Percentiles rank a stretch among this genome's conserved stretches.
Conservation (phyloP, 2,329 filamentous ascomycete genomes). For the Talaromyces albobiverticillius region DNA sequence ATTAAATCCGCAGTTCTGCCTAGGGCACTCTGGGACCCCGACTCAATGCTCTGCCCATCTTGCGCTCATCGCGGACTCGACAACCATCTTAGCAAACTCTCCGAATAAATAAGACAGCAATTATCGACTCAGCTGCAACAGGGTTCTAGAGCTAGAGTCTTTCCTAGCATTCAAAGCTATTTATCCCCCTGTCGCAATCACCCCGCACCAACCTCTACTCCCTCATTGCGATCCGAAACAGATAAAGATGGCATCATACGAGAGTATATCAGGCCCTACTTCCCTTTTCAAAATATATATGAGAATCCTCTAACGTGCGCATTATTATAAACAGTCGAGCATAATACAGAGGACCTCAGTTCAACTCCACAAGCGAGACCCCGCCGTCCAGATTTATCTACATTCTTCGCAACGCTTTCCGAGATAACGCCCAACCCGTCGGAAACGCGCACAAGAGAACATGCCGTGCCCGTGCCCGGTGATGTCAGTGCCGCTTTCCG, state of each 20-base stretch:
- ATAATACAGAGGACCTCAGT: constrained; percentile 37
- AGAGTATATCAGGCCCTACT: constrained; percentile 27
- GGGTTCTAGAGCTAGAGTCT: too few species aligned
- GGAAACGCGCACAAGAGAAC: constrained; percentile 50
- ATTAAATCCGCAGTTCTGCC: too few species aligned
- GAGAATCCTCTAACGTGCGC: constrained; percentile 10
- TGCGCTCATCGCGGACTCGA: neutral
- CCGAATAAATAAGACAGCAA: neutral
- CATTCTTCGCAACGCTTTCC: constrained; percentile 61
- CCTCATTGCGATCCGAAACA: neutral
- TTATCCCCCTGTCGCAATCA: neutral
- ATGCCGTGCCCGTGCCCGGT: constrained; percentile 59
- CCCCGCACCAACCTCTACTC: constrained; percentile 9
- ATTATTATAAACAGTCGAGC: constrained; percentile 33
- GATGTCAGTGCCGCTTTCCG: constrained; percentile 60
- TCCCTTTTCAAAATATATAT: neutral
- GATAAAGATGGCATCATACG: constrained; percentile 40
- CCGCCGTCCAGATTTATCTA: constrained; percentile 62
- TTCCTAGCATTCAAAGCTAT: neutral
- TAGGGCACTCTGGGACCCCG: too few species aligned
- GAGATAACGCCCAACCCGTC: constrained; percentile 55
- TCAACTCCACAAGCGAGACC: constrained; percentile 29
- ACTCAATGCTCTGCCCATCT: neutral
- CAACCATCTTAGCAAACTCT: neutral
- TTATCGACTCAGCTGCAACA: neutral